Evolutionary conservation across 345 rosid species (phyloP).

Genomic region (Rhodamnia argentea): DNA sequence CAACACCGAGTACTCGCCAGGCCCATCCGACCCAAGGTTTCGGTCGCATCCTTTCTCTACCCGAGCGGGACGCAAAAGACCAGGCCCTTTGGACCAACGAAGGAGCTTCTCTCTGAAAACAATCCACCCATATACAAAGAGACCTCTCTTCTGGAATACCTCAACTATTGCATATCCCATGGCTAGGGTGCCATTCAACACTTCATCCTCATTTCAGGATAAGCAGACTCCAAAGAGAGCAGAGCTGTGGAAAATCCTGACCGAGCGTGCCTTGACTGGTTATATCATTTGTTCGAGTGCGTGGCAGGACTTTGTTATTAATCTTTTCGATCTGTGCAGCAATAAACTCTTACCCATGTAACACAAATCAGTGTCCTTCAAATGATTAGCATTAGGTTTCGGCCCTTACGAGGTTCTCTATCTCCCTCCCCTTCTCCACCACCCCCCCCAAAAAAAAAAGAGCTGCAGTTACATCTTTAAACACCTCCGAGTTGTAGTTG

Average conservation of each 20-base stretch:
- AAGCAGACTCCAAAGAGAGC: neutral
- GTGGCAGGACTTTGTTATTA: neutral
- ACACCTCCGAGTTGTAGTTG: neutral
- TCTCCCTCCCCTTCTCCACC: too few relatives aligned
- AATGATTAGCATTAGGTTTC: neutral
- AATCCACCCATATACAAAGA: constrained; percentile 24
- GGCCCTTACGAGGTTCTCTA: neutral
- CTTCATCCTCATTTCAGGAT: constrained; percentile 24
- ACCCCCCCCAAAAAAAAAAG: too few relatives aligned
- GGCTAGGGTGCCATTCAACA: constrained; percentile 26
- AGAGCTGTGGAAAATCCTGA: neutral
- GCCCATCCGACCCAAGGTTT: neutral
- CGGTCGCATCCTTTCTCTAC: neutral
- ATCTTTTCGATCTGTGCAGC: neutral
- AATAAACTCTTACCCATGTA: neutral
- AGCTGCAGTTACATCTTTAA: neutral
- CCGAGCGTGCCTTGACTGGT: neutral
- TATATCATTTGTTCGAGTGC: neutral
- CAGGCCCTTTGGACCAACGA: too few relatives aligned
- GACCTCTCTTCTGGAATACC: constrained; percentile 17
- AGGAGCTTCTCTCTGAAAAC: constrained; percentile 20
- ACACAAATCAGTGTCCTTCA: neutral
- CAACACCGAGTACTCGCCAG: neutral
- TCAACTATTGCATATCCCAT: constrained; percentile 28
- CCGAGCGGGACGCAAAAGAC: neutral